Evolutionary conservation across 1,139 yeast species (phyloP).

Genomic region (Pneumocystis carinii): DNA sequence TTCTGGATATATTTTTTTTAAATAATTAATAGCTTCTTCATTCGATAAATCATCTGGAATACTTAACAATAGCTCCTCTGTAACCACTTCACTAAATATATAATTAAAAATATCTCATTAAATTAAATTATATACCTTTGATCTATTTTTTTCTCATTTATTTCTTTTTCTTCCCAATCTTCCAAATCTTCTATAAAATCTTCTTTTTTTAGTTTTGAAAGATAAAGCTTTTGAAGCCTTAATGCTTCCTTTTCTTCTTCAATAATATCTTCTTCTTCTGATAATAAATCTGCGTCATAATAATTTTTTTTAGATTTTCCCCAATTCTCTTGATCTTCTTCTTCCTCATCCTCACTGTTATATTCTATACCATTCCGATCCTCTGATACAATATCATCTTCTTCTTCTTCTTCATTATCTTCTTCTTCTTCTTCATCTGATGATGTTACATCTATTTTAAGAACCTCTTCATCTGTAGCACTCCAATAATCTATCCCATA

Average conservation of each 20-base stretch:
- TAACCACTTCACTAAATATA: slow-evolving; percentile 5
- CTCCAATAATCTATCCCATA: slow-evolving; percentile 7
- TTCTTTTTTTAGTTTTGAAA: slow-evolving; percentile 43
- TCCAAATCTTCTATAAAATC: slow-evolving; percentile 22
- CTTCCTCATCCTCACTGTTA: slow-evolving; percentile 13
- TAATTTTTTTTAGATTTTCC: slow-evolving; percentile 60
- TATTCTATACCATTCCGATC: not conserved
- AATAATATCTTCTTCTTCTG: slow-evolving; percentile 27
- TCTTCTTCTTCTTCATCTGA: slow-evolving; percentile 9
- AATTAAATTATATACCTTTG: not conserved
- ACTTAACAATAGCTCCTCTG: slow-evolving; percentile 10
- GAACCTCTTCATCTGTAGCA: slow-evolving; percentile 17
- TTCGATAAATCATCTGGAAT: slow-evolving; percentile 20
- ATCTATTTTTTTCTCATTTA: slow-evolving; percentile 7
- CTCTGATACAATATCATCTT: slow-evolving; percentile 10
- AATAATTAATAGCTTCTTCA: slow-evolving; percentile 29
- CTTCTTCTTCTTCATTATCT: slow-evolving; percentile 9
- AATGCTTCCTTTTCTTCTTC: slow-evolving; percentile 61
- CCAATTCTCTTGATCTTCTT: slow-evolving; percentile 50
- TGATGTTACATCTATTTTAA: slow-evolving; percentile 10
- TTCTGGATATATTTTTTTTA: slow-evolving; percentile 64
- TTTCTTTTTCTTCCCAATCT: slow-evolving; percentile 19
- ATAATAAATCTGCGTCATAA: slow-evolving; percentile 70
- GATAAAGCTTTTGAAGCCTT: slow-evolving; percentile 71
- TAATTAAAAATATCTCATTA: not conserved